Evolutionary conservation across 2,329 filamentous ascomycete genomes (phyloP), one percentile per base, ranked within the genome.

Genomic region (Plectosphaerella sp.): DNA sequence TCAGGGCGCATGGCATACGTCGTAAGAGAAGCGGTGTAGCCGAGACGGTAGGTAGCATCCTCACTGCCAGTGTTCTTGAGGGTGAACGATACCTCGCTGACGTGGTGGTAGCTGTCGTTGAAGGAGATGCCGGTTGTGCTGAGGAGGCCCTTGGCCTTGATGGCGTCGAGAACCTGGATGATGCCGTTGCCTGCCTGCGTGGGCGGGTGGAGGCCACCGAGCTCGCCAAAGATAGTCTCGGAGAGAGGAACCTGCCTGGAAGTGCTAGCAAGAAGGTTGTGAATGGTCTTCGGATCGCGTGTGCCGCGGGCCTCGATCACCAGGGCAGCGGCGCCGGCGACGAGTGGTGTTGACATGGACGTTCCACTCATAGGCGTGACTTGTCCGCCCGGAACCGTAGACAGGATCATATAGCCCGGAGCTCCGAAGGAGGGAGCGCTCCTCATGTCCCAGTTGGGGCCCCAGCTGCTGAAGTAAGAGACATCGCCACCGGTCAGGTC

Each of bases 291-390:
- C 16, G 61, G 63, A 20, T 59, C 60, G 14, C 54, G 51, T 11
- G 56, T 65, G 10, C 66, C 64, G 7, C 65, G 57, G 22, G 58
- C 62, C 39, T 67, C 60, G 3, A 56, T 58, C 25, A 68, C 55
- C 18, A 71, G 63, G 5, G 64, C 67, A 22, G 62, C 61, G 35
- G 67, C 64, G 46, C 66, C 72, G 20, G 77, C 75, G 5, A 72
- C 67, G 33, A 77, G 63, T n/a, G 78, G 74, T 55, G 71, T 70
- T 10, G 77, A 72, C 78, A 82, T 82, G 1, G 76, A 80, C 0
- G 79, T 83, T 11, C 79, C 79, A 6, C 63, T 57, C 7, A 69
- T 67, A 42, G 67, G 53, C 5, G 61, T 61, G 5, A 71, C 62
- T 33, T 33, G 2, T 33, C 28, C 28, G 12, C 79, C 79, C 3